Evolutionary conservation across 176 grass and related monocot genomes (phyloP).

Genomic region (Cenchrus purpureus): DNA sequence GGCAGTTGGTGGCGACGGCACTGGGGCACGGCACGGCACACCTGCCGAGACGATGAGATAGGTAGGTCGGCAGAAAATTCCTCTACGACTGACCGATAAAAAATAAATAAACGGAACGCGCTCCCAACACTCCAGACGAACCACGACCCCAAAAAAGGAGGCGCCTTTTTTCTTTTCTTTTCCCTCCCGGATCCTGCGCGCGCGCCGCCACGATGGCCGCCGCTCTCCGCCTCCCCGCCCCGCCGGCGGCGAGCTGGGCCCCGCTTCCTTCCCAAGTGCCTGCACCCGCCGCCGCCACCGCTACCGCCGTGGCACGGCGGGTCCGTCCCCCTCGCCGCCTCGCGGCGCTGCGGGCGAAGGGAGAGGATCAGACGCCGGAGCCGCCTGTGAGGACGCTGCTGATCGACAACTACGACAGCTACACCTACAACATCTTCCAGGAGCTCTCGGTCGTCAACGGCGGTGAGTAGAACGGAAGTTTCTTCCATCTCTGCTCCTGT

Average conservation of each 20-base stretch:
- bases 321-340: not conserved
- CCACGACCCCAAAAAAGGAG: slow-evolving; percentile 41
- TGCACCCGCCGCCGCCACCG: not conserved
- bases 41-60: slow-evolving; percentile 27
- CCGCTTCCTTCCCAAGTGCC: not conserved
- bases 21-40: slow-evolving; percentile 17
- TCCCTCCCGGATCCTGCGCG: slow-evolving; percentile 23
- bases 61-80: slow-evolving; percentile 12
- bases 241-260: slow-evolving; percentile 34
- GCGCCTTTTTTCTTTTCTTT: slow-evolving; percentile 2
- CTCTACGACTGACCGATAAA: not conserved
- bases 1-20: slow-evolving; percentile 30
- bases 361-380: slow-evolving; percentile 4
- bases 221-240: slow-evolving; percentile 44
- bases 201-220: slow-evolving; percentile 42
- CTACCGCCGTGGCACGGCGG: slow-evolving; percentile 2
- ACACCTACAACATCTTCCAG: slow-evolving; percentile 97
- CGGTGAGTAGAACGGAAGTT: slow-evolving; percentile 42
- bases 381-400: slow-evolving; percentile 75
- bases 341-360: slow-evolving; percentile 13
- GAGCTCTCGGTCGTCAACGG: slow-evolving; percentile 92
- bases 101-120: not conserved
- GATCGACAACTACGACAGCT: slow-evolving; percentile 97
- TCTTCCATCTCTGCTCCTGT: not conserved
- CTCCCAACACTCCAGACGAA: not conserved